phyloP scores from a whole-genome alignment of 306 rosid genomes.

The Sindora glabra region DNA sequence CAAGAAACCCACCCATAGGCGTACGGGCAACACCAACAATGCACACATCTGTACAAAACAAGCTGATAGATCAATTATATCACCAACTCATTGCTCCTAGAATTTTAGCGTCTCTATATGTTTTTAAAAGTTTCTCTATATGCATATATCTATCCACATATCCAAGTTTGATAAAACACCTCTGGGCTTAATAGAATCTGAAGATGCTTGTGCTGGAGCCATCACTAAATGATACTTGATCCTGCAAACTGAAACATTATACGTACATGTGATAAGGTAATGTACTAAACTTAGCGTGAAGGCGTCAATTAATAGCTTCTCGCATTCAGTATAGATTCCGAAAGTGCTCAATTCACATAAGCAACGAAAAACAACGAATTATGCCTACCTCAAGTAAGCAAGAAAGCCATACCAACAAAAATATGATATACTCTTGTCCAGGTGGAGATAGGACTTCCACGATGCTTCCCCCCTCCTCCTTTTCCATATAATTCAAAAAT shows the following conservation, averaged over 20 bases:
- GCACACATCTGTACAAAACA: slow-evolving; percentile 71
- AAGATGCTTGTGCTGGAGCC: slow-evolving; percentile 63
- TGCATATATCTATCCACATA: background rate
- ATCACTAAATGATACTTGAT: slow-evolving; percentile 28
- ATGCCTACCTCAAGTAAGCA: background rate
- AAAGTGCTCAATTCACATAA: background rate
- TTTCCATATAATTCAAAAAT: background rate
- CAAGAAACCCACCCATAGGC: slow-evolving; percentile 95
- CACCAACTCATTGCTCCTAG: background rate
- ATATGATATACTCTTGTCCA: background rate
- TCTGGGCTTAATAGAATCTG: slow-evolving; percentile 68
- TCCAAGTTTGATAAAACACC: slow-evolving; percentile 36
- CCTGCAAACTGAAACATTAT: slow-evolving; percentile 26
- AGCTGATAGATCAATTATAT: slow-evolving; percentile 7
- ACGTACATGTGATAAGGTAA: background rate
- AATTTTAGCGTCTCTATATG: background rate
- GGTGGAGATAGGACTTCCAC: background rate
- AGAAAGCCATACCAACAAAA: background rate
- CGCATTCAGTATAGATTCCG: background rate
- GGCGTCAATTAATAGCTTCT: too few species aligned
- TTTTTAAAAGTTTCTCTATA: background rate
- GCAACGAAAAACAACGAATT: background rate
- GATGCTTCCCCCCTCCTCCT: background rate
- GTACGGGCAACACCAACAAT: slow-evolving; percentile 96
- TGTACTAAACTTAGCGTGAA: background rate